A percentile compares a stretch with the other conserved stretches of the same genome.
phyloP scores from a whole-genome alignment of 2,329 filamentous ascomycete species.

The Cladosporium sp. region DNA sequence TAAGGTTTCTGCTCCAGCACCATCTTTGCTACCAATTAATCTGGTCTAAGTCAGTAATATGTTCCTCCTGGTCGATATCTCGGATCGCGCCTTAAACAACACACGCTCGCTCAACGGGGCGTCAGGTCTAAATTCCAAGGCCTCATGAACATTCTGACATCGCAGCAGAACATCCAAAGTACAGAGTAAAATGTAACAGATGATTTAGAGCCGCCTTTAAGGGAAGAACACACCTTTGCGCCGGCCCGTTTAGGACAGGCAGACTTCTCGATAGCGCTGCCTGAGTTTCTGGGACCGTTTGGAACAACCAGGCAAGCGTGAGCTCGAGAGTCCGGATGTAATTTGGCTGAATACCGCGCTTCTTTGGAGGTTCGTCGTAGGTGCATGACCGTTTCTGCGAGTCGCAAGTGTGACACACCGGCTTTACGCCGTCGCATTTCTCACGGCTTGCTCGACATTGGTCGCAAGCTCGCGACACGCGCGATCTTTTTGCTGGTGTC shows the following conservation, averaged over 20 bases:
- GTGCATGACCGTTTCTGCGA: conserved; percentile 65
- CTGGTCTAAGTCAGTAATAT: neutral
- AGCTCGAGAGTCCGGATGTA: conserved; percentile 74
- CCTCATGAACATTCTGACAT: neutral
- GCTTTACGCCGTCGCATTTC: conserved; percentile 68
- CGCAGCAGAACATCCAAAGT: neutral
- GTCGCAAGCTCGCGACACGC: conserved; percentile 43
- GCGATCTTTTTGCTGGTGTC: conserved; percentile 52
- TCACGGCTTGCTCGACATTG: conserved; percentile 51
- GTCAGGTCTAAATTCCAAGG: neutral
- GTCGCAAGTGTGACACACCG: conserved; percentile 66
- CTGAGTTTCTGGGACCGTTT: conserved; percentile 61
- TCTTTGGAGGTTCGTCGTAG: conserved; percentile 72
- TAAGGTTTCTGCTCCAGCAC: conserved; percentile 56
- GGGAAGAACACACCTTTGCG: conserved; percentile 36
- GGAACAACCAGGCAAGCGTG: conserved; percentile 66
- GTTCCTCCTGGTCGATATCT: neutral
- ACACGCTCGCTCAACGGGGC: neutral
- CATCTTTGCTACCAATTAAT: conserved; percentile 55
- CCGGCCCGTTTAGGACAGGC: conserved; percentile 43
- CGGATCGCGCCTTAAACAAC: neutral
- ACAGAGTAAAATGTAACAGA: neutral
- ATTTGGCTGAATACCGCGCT: conserved; percentile 76
- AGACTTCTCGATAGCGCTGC: conserved; percentile 57
- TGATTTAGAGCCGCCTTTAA: neutral